Percentiles rank a stretch among this genome's conserved stretches.
phyloP scores from a whole-genome alignment of 805 yeast species.

The Yueomyces sp. region DNA sequence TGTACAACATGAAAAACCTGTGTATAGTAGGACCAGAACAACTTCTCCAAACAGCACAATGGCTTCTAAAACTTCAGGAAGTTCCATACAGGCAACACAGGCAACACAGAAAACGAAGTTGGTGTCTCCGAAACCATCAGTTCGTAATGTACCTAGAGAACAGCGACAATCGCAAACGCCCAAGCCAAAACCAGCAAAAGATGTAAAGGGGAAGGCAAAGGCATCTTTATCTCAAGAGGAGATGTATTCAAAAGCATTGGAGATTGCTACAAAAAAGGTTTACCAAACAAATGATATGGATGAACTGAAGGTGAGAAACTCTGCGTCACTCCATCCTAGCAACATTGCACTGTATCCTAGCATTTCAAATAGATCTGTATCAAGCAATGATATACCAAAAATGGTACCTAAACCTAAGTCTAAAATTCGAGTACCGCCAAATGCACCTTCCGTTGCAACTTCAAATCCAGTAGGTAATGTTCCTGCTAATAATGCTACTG shows the following conservation, averaged over 20 bases:
- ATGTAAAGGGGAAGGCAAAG: conserved; percentile 1
- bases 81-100: too few relatives aligned
- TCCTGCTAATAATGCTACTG: not conserved
- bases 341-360: not conserved
- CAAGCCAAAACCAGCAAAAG: not conserved
- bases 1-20: too few relatives aligned
- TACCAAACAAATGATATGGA: conserved; percentile 26
- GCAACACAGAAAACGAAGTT: too few relatives aligned
- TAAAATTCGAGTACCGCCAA: not conserved
- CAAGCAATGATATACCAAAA: not conserved
- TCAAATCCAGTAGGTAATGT: not conserved
- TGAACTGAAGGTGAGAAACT: not conserved
- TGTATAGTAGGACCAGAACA: too few relatives aligned
- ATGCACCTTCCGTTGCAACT: not conserved
- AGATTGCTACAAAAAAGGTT: conserved; percentile 42
- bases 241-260: conserved; percentile 41
- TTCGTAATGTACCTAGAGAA: not conserved
- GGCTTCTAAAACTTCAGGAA: too few relatives aligned
- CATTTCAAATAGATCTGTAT: not conserved
- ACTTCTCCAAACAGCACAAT: too few relatives aligned
- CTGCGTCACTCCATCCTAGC: not conserved
- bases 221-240: conserved; percentile 26
- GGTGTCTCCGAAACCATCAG: too few relatives aligned
- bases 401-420: not conserved
- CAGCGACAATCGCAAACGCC: not conserved